Base-by-base conservation (phyloP, 371 early-diverging fungal genomes). In the Mucor piriformis region DNA sequence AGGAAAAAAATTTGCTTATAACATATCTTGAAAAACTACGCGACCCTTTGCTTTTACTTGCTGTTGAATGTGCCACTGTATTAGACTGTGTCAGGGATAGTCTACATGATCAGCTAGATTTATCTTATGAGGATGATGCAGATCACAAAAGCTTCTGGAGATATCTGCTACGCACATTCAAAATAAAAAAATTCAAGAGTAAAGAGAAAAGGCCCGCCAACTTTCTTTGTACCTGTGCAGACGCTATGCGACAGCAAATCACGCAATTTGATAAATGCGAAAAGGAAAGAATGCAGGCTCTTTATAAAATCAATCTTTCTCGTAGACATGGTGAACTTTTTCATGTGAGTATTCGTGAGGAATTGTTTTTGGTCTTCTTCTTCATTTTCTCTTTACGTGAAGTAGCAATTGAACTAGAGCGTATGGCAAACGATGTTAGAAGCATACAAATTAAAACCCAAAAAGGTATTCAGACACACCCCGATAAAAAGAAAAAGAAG, bases 351-450 rank as follows among this genome's bases (percentile, higher is more conserved):
- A 74, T 79, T 12, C 76, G 82, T 6, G 83, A 83, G 48, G 84
- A 83, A 23, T 42, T 83, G 6, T 85, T 83, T 35, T 64, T 85
- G 33, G 79, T 85, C 35, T 85, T 85, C 57, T 85, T 82, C 57
- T 85, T 85, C 27, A 63, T 83, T 5, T 85, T 85, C 54, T 78
- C 83, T 0, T 57, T 85, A 40, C 80, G 83, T 5, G 83, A 85
- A 50, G 76, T 79, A 11, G 83, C 85, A 3, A 72, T 69, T 0
- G 80, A 81, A 42, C 29, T 84, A 32, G 54, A 76, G 33, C 66
- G 62, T 0, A 66, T 84, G 57, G 76, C 75, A 0, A 8, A 37
- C 10, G 54, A 64, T 7, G 61, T 72, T 67, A 80, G 79, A 33
- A 66, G 74, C 3, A 48, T 76, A 25, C 57, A 54, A 42, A 15